Percentiles rank a stretch among this genome's conserved stretches.
Conservation (phyloP, 1,139 yeast species). For the Meyerozyma elateridarum region DNA sequence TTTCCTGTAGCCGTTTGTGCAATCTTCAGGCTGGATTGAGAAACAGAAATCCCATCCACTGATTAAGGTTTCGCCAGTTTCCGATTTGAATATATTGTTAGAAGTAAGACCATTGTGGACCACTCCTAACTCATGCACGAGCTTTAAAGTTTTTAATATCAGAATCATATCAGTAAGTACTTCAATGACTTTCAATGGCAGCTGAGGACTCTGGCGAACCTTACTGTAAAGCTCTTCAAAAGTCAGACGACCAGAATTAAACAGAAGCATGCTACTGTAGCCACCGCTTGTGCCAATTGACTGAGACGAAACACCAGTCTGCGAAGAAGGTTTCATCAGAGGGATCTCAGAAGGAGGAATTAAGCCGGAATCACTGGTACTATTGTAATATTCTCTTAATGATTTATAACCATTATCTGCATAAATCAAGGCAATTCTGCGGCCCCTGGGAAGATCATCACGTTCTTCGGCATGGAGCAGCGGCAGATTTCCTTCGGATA, state of each 20-base stretch:
- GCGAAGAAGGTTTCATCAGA: background rate
- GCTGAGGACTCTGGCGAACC: constrained; percentile 16
- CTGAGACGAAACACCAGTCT: background rate
- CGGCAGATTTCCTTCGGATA: constrained; percentile 6
- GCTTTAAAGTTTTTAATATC: constrained; percentile 30
- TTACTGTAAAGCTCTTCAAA: constrained; percentile 9
- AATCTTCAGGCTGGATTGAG: constrained; percentile 39
- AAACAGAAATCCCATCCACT: constrained; percentile 52
- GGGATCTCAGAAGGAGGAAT: background rate
- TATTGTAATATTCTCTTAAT: constrained; percentile 14
- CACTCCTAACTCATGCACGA: constrained; percentile 40
- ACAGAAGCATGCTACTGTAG: background rate
- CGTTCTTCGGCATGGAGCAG: no score
- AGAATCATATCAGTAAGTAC: constrained; percentile 30
- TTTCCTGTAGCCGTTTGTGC: constrained; percentile 29
- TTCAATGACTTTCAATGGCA: constrained; percentile 22
- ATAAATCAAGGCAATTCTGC: constrained; percentile 25
- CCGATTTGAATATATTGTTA: constrained; percentile 28
- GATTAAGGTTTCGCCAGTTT: constrained; percentile 32
- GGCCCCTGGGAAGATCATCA: no score
- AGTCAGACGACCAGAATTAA: constrained; percentile 1
- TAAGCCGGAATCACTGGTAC: background rate
- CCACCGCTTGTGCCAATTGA: constrained; percentile 1
- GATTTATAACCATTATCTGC: constrained; percentile 21
- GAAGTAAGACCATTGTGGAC: constrained; percentile 49